phyloP scores from a whole-genome alignment of 163 green algal genomes.

The Chloroidium sp. region DNA sequence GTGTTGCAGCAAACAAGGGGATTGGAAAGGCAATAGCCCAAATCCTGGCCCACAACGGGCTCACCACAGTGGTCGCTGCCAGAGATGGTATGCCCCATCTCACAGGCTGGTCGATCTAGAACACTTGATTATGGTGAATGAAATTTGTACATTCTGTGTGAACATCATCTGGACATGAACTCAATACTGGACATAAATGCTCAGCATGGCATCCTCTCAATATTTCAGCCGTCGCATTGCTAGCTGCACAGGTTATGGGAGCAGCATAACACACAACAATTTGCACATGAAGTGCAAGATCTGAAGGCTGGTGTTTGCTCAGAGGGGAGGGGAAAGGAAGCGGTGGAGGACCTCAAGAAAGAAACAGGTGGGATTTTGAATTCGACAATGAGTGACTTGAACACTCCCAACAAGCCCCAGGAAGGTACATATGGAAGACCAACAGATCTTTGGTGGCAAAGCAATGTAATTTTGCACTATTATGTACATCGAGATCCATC shows the following conservation, averaged over 20 bases:
- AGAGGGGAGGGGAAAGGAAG: conserved; percentile 14
- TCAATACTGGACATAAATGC: not conserved
- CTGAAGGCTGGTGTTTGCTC: not conserved
- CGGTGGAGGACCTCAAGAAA: conserved; percentile 13
- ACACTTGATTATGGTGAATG: not conserved
- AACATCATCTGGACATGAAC: not conserved
- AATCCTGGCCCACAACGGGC: conserved; percentile 25
- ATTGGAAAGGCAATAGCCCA: conserved; percentile 42
- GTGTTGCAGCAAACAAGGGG: conserved; percentile 27
- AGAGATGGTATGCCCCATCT: conserved; percentile 13
- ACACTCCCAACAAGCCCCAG: no score
- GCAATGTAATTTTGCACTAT: no score
- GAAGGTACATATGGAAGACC: no score
- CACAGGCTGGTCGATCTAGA: not conserved
- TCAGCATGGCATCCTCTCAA: not conserved
- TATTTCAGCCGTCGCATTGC: not conserved
- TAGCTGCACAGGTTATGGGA: not conserved
- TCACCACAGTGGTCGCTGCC: conserved; percentile 32
- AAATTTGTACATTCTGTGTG: not conserved
- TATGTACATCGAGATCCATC: no score
- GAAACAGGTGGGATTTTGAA: conserved; percentile 2
- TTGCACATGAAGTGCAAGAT: no score
- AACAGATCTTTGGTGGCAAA: no score
- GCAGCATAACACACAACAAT: no score
- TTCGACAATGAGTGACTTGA: no score